These are phyloP conservation scores for Pseudozyma pruni DNA, from an alignment of 1,284 basidiomycete species.

Conservation along the genomic window DNA sequence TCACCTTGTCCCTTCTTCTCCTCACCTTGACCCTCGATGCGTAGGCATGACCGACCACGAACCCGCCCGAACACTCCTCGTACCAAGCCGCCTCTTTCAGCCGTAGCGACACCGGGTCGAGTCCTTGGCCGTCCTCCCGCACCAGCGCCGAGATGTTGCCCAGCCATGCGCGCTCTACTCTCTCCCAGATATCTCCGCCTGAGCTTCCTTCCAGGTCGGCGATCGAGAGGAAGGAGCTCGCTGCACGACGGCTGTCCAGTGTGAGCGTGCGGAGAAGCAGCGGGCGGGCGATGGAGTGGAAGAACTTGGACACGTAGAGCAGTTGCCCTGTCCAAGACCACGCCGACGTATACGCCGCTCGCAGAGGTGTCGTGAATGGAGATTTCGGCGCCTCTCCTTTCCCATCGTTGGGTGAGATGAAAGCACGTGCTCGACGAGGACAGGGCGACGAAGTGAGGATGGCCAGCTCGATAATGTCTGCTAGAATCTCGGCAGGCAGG, in stretches of 20 bases:
- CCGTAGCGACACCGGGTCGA: slow-evolving; percentile 17
- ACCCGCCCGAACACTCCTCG: slow-evolving; percentile 38
- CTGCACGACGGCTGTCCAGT: slow-evolving; percentile 9
- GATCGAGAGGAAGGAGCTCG: slow-evolving; percentile 7
- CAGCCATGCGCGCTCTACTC: slow-evolving; percentile 31
- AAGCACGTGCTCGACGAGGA: slow-evolving; percentile 1
- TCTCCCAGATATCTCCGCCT: neutral
- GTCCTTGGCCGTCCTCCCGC: neutral
- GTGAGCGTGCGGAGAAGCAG: slow-evolving; percentile 34
- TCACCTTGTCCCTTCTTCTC: neutral
- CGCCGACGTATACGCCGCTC: slow-evolving; percentile 5
- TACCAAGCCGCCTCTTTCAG: slow-evolving; percentile 40
- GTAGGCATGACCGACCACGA: slow-evolving; percentile 43
- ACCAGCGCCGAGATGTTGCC: slow-evolving; percentile 23
- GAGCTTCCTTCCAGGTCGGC: no score
- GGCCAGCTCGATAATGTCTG: slow-evolving; percentile 31
- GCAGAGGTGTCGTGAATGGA: slow-evolving; percentile 19
- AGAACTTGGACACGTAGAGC: slow-evolving; percentile 30
- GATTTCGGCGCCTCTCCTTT: neutral
- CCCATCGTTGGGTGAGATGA: neutral
- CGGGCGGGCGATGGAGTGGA: slow-evolving; percentile 22
- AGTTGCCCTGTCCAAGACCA: slow-evolving; percentile 19
- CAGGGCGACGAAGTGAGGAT: slow-evolving; percentile 30
- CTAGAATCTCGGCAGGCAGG: slow-evolving; percentile 37
- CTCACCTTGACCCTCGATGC: slow-evolving; percentile 9